Evolutionary conservation across 768 basidiomycete genomes (phyloP), one percentile per base, ranked within the genome.

Genomic region (Stropharia rugosoannulata): DNA sequence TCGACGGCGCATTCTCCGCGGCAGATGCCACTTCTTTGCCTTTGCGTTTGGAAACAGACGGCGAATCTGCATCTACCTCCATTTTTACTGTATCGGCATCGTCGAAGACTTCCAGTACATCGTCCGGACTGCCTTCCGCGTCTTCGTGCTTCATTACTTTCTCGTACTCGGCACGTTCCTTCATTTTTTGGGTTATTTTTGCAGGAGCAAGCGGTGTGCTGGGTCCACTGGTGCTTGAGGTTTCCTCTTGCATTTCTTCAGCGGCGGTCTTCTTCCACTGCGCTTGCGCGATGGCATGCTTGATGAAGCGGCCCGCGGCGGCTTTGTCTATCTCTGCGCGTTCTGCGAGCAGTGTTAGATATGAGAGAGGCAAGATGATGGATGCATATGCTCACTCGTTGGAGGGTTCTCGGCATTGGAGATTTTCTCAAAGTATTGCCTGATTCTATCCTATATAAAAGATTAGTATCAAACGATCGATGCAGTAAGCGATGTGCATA

Each of bases 361-460:
- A 8, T 36, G 38, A 19, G 56, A 52, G 29, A 39, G 38, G 54
- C 42, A 16, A 48, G 35, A 53, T 47, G 40, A 51, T 48, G 37
- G 38, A 12, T 11, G 39, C 36, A 16, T 22, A 9, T 13, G 70
- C 82, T 59, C 54, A 85, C 86, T 80, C 66, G 79, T 72, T 16
- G 78, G 77, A 9, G 85, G 81, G 51, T 85, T 83, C 69, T 94
- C 90, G 4, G 90, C 88, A 18, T 78, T 75, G 57, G 84, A 80
- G 51, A 94, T 88, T 66, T 94, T 95, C 58, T 84, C 83, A 72
- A 94, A 94, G 70, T 95, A 94, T 58, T 84, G 77, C 27, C 83
- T 80, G 10, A 94, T 79, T 64, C 91, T 80, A 59, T 89, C 86
- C 91, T 91, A 40, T 10, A 51, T 54, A 46, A 6, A 32, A 25